phyloP scores from a whole-genome alignment of 2,329 filamentous ascomycete genomes.

The Neopestalotiopsis clavispora region DNA sequence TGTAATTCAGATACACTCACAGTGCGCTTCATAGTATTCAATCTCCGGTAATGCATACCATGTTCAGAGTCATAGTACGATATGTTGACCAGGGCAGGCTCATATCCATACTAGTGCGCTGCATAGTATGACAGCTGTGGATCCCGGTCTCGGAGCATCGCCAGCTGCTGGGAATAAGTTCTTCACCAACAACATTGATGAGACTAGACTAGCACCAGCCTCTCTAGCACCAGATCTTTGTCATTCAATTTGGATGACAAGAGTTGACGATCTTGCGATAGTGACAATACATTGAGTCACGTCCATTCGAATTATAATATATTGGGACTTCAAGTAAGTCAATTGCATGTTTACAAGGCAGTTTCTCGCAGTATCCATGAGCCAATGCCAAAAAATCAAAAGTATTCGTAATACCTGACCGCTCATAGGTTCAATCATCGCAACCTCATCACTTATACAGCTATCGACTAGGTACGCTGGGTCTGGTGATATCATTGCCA shows the following conservation, averaged over 20 bases:
- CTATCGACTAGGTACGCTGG: neutral
- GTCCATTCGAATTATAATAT: neutral
- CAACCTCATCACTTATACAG: slow-evolving; percentile 3
- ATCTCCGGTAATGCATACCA: too few species aligned
- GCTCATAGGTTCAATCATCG: neutral
- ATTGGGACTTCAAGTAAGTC: neutral
- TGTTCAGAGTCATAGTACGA: too few species aligned
- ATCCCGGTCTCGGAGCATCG: slow-evolving; percentile 11
- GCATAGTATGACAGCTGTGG: slow-evolving; percentile 11
- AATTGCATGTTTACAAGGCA: neutral
- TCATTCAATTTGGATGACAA: neutral
- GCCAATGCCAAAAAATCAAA: neutral
- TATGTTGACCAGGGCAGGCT: neutral
- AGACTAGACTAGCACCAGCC: neutral
- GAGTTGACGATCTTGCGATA: neutral
- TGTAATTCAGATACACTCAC: too few species aligned
- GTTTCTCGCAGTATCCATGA: neutral
- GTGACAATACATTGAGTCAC: slow-evolving; percentile 6
- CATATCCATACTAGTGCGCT: slow-evolving; percentile 19
- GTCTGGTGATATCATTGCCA: neutral
- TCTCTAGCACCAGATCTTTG: neutral
- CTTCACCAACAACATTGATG: neutral
- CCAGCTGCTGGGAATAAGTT: slow-evolving; percentile 11
- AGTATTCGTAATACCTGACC: slow-evolving; percentile 10
- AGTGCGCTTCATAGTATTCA: too few species aligned